Evolutionary conservation across 768 basidiomycete species (phyloP).

Genomic region (Collybia sordida): DNA sequence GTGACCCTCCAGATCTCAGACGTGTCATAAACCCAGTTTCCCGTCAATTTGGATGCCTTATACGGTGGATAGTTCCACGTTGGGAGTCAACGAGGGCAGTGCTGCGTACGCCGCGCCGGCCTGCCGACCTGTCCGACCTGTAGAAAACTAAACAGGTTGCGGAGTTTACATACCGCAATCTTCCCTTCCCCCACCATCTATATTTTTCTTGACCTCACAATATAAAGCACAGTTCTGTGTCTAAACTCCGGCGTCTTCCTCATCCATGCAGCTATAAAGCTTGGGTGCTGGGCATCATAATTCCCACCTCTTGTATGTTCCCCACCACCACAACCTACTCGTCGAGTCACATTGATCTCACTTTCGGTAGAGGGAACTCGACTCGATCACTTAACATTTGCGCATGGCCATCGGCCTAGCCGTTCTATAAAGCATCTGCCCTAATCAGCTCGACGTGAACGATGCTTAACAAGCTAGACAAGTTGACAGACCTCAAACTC

Average conservation of each 20-base stretch:
- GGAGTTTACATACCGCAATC: constrained; percentile 4
- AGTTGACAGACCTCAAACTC: constrained; percentile 3
- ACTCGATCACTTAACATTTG: neutral
- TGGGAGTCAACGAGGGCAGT: constrained; percentile 3
- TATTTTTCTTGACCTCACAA: neutral
- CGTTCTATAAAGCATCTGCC: too few species aligned
- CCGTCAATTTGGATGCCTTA: too few species aligned
- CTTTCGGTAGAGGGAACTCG: neutral
- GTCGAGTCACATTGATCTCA: neutral
- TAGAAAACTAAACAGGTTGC: constrained; percentile 2
- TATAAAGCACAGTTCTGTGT: neutral
- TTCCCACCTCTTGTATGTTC: constrained; percentile 6
- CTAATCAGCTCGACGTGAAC: too few species aligned
- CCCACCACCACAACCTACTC: neutral
- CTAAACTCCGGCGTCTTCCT: constrained; percentile 1
- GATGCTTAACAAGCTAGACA: neutral
- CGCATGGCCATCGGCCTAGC: neutral
- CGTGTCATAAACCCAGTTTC: too few species aligned
- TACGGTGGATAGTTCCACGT: neutral
- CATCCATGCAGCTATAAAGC: constrained; percentile 17
- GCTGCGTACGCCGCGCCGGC: constrained; percentile 4
- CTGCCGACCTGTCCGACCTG: neutral
- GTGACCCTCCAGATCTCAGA: too few species aligned
- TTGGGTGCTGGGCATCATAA: constrained; percentile 1
- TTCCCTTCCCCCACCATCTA: constrained; percentile 5